A percentile compares a stretch with the other conserved stretches of the same genome.
Evolutionary conservation across 108 stramenopile species (phyloP).

Genomic region (Pseudonitzschia delicatissima): DNA sequence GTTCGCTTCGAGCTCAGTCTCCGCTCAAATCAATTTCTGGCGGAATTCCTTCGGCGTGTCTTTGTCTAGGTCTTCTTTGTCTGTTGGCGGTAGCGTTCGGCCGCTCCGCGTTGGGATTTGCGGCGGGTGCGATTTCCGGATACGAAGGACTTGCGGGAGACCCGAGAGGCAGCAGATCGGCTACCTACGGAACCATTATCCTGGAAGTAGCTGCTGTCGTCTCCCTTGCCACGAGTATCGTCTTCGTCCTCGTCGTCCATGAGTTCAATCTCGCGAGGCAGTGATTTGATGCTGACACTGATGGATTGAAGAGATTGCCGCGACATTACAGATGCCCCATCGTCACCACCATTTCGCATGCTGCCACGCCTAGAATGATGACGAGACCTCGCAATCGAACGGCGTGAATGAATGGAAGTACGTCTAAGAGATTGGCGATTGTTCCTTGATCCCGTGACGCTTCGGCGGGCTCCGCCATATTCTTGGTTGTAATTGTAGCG

Average conservation of each 20-base stretch:
- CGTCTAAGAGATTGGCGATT: constrained; percentile 10
- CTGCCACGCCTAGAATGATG: constrained; percentile 35
- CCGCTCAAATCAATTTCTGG: constrained; percentile 40
- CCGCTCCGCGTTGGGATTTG: constrained; percentile 4
- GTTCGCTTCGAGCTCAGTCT: constrained; percentile 34
- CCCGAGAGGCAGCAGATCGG: constrained; percentile 31
- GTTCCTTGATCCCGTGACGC: neutral
- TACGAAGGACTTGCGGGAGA: constrained; percentile 31
- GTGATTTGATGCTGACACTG: constrained; percentile 39
- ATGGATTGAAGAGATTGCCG: constrained; percentile 36
- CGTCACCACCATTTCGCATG: constrained; percentile 33
- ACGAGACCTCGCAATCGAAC: constrained; percentile 21
- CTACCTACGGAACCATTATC: constrained; percentile 30
- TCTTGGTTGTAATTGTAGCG: constrained; percentile 16
- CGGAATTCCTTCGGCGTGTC: constrained; percentile 13
- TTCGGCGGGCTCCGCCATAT: constrained; percentile 5
- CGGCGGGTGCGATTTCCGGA: constrained; percentile 24
- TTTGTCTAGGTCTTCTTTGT: neutral
- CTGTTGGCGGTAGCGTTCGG: neutral
- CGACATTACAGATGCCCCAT: constrained; percentile 32
- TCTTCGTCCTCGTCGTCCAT: constrained; percentile 50
- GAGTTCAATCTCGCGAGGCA: constrained; percentile 55
- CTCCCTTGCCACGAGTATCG: constrained; percentile 24
- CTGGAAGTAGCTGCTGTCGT: constrained; percentile 35
- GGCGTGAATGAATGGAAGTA: constrained; percentile 20